Base-by-base conservation (phyloP, 2,329 filamentous ascomycete genomes). In the Fusarium longipes region DNA sequence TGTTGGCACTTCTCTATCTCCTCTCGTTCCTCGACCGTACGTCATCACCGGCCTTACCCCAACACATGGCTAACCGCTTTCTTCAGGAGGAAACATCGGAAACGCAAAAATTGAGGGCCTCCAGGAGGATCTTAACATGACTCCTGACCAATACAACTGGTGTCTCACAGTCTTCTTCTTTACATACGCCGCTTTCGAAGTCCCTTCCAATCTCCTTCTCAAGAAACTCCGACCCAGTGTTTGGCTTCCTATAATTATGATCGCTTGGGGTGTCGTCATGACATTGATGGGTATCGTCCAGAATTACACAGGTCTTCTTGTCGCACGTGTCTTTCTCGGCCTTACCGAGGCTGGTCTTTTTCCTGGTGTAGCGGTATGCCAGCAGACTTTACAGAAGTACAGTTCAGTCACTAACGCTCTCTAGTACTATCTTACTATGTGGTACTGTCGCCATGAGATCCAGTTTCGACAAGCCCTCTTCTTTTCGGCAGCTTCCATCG, bases 401-500 rank as follows among this genome's bases (percentile, higher is more conserved):
- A 5, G 9, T 35, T 32, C 36, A 10, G 22, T 15, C 20, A 24
- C 38, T 54, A 25, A 51, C 4, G 25, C 1, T 6, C n/a, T 4
- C 4, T 33, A 82, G 75, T 85, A 85, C 58, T 86, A 86, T 56
- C 72, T 87, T 4, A 87, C 84, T 1, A 85, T 85, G 80, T 87
- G 84, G 85, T 88, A 88, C 59, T 84, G 81, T 20, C 81, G 85
- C n/a, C 81, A 84, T 49, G 85, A 87, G 62, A 82, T 86, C 29
- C 83, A 85, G 53, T 74, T 85, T 22, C 80, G 85, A 1, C 82
- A 84, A 63, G 91, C 92, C 2, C 86, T 94, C 50, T 95, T 96
- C 83, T 96, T 95, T 81, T 92, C 90, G 0, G 91, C 92, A 0
- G 92, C 92, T 0, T 92, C 93, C 0, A 81, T 96, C 1, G 91